phyloP scores from a whole-genome alignment of 306 rosid species.

The Glycine latifolia region DNA sequence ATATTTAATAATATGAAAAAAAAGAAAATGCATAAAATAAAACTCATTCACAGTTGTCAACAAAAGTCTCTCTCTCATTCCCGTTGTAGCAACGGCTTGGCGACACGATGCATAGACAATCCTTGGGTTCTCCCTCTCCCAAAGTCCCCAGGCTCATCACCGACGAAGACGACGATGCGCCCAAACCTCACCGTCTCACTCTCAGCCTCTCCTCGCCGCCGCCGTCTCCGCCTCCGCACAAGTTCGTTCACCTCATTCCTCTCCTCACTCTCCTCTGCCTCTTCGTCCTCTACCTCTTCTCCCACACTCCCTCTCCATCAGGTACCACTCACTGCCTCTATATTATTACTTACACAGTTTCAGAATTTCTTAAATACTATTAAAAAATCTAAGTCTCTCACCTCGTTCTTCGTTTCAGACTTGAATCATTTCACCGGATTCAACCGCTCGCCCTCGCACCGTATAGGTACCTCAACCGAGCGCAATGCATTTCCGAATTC shows the following conservation, averaged over 20 bases:
- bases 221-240: conserved; percentile 62
- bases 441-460: conserved; percentile 47
- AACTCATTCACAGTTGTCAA: neutral
- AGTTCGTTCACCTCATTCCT: conserved; percentile 84
- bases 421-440: conserved; percentile 72
- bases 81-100: conserved; percentile 29
- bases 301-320: conserved; percentile 91
- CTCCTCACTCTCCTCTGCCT: conserved; percentile 86
- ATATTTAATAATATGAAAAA: neutral
- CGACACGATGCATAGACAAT: conserved; percentile 89
- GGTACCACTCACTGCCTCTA: conserved; percentile 47
- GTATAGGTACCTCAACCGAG: conserved; percentile 33
- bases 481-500: conserved; percentile 4
- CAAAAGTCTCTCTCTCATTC: neutral
- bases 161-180: conserved; percentile 58
- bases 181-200: conserved; percentile 63
- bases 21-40: neutral
- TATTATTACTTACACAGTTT: neutral
- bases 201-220: conserved; percentile 66
- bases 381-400: neutral
- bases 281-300: conserved; percentile 86
- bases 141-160: conserved; percentile 62
- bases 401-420: conserved; percentile 50
- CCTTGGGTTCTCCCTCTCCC: conserved; percentile 82
- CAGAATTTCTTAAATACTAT: neutral